phyloP scores from a whole-genome alignment of 2,329 filamentous ascomycete species.

The Colletotrichum liriopes region DNA sequence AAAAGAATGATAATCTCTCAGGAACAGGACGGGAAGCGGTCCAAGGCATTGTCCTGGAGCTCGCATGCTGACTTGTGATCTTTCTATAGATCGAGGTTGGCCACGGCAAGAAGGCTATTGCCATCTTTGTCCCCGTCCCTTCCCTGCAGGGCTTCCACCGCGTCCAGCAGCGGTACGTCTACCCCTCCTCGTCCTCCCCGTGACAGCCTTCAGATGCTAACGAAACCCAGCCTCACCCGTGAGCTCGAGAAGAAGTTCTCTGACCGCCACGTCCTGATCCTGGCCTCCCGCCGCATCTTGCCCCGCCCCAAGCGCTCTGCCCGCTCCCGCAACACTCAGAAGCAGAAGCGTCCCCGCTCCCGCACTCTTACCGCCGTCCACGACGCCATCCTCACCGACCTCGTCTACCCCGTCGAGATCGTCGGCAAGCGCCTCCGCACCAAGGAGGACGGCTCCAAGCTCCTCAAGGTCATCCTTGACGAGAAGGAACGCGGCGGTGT shows the following conservation, averaged over 20 bases:
- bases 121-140: conserved; percentile 99
- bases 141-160: conserved; percentile 99
- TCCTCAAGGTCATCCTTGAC: conserved; percentile 98
- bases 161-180: conserved; percentile 97
- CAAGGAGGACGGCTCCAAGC: conserved; percentile 98
- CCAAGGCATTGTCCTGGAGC: conserved; percentile 80
- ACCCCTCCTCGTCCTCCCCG: conserved; percentile 6
- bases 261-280: conserved; percentile 99
- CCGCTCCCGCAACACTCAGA: conserved; percentile 96
- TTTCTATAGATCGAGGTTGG: conserved; percentile 96
- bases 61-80: conserved; percentile 82
- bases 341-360: conserved; percentile 98
- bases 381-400: conserved; percentile 97
- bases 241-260: conserved; percentile 99
- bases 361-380: conserved; percentile 98
- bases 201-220: not conserved
- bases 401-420: conserved; percentile 99
- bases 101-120: conserved; percentile 99
- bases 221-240: conserved; percentile 89
- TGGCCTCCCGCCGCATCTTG: conserved; percentile 98
- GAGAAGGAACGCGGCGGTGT: conserved; percentile 99
- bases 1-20: conserved; percentile 46
- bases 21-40: conserved; percentile 84
- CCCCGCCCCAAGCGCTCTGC: conserved; percentile 98
- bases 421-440: conserved; percentile 99